These are phyloP conservation scores for Tarenaya hassleriana DNA, from an alignment of 345 rosid species.

Conservation along the genomic window DNA sequence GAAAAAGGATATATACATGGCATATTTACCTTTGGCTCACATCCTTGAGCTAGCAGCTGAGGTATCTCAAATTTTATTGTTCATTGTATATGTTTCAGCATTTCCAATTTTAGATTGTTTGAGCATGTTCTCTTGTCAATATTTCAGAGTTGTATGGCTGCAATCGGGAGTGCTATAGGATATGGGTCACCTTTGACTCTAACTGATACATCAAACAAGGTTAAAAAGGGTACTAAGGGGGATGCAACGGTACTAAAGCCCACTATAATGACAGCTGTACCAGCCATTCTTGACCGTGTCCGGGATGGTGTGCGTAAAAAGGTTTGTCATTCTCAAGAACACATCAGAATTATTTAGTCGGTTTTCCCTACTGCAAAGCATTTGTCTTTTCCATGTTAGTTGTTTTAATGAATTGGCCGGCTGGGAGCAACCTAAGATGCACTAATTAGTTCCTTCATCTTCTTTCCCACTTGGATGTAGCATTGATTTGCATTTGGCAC, in stretches of 20 bases:
- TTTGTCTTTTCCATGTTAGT: conserved; percentile 10
- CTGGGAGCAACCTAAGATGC: conserved; percentile 9
- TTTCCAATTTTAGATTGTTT: conserved; percentile 7
- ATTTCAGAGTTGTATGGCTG: conserved; percentile 65
- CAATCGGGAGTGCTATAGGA: conserved; percentile 90
- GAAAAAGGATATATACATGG: conserved; percentile 74
- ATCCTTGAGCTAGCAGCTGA: conserved; percentile 96
- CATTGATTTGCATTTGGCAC: conserved; percentile 2
- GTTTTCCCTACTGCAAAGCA: not conserved
- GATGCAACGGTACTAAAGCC: conserved; percentile 79
- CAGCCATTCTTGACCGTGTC: conserved; percentile 98
- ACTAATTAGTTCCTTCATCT: conserved; percentile 1
- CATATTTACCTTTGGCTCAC: conserved; percentile 91
- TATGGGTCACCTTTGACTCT: conserved; percentile 95
- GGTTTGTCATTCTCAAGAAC: conserved; percentile 35
- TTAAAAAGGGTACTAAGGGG: conserved; percentile 84
- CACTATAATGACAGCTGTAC: conserved; percentile 95
- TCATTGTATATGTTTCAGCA: conserved; percentile 1
- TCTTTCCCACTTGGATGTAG: not conserved
- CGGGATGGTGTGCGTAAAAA: conserved; percentile 95
- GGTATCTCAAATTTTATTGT: conserved; percentile 34
- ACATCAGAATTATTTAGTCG: not conserved
- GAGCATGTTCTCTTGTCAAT: conserved; percentile 14
- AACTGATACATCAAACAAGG: conserved; percentile 89
- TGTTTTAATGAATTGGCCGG: not conserved